These are phyloP conservation scores for Arctium lappa DNA, from an alignment of 129 eudicot species.

Conservation along the genomic window DNA sequence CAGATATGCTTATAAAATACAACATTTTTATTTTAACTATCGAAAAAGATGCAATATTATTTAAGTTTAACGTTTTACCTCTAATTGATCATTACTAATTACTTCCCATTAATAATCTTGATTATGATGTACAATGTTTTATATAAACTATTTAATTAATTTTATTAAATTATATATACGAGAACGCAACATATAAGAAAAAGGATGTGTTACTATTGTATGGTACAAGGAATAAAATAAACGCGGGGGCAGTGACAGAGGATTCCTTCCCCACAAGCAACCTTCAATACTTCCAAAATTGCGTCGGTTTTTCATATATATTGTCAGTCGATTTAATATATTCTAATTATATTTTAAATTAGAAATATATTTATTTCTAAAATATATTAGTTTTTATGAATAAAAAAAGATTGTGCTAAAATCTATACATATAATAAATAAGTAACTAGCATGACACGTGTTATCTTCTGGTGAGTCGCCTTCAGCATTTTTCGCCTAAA, in stretches of 20 bases:
- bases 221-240: slow-evolving; percentile 6
- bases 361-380: no score
- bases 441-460: no score
- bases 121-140: not conserved
- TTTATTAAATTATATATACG: not conserved
- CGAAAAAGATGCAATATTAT: no score
- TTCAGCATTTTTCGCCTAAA: no score
- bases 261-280: slow-evolving; percentile 25
- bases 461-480: no score
- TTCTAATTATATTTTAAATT: not conserved
- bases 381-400: no score
- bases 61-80: not conserved
- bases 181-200: not conserved
- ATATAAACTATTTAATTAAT: not conserved
- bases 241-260: not conserved
- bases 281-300: slow-evolving; percentile 24
- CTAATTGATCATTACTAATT: not conserved
- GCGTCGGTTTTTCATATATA: slow-evolving; percentile 11
- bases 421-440: no score
- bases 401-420: not conserved
- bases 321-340: slow-evolving; percentile 8
- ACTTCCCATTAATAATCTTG: not conserved
- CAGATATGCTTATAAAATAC: not conserved
- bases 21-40: no score
- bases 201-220: not conserved